phyloP scores from a whole-genome alignment of 1,139 yeast genomes.

The Saccharomyces hybrid region DNA sequence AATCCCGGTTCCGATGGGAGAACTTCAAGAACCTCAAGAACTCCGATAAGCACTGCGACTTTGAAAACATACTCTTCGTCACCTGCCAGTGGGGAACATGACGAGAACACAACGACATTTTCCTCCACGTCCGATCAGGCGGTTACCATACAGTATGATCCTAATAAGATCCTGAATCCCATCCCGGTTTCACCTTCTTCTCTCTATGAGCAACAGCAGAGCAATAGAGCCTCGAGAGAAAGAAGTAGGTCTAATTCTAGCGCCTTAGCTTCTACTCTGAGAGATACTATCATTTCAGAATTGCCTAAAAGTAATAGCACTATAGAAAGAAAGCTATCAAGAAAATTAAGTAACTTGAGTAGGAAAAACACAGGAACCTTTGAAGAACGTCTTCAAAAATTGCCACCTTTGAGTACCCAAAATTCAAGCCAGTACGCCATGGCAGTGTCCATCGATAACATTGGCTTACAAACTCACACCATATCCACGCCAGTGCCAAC shows the following conservation, averaged over 20 bases:
- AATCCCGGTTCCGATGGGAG: neutral
- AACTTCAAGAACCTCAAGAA: neutral
- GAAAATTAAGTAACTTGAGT: constrained; percentile 2
- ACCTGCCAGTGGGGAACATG: neutral
- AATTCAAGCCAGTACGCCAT: neutral
- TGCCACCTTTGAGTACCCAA: neutral
- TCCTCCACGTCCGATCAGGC: neutral
- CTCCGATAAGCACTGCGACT: neutral
- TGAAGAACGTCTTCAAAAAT: neutral
- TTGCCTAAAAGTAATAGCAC: neutral
- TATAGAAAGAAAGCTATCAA: constrained; percentile 1
- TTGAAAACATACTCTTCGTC: neutral
- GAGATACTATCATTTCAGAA: constrained; percentile 1
- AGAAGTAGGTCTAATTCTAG: neutral
- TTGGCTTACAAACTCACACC: constrained; percentile 15
- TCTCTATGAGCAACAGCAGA: neutral
- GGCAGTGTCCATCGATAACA: constrained; percentile 11
- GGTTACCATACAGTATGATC: neutral
- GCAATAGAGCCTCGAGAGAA: neutral
- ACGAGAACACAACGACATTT: neutral
- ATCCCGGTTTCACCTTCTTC: neutral
- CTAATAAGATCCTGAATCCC: neutral
- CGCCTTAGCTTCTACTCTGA: neutral
- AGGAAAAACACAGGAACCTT: constrained; percentile 2
- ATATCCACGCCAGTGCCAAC: neutral